Percentiles rank a stretch among this genome's conserved stretches.
Evolutionary conservation across 768 basidiomycete species (phyloP).

Genomic region (Sporobolomyces phaffii): DNA sequence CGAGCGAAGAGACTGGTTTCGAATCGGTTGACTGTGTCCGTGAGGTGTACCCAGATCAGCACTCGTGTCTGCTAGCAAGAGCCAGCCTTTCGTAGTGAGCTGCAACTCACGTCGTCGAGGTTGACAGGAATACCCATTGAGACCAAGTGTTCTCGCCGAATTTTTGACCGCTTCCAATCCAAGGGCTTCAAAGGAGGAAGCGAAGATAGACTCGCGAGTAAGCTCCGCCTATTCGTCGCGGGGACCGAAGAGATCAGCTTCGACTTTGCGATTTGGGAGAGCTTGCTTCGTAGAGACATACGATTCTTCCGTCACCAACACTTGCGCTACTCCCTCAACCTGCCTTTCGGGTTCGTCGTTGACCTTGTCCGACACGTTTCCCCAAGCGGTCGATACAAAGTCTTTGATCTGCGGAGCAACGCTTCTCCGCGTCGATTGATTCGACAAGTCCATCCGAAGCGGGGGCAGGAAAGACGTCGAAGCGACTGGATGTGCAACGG

Average conservation of each 20-base stretch:
- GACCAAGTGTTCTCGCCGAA: conserved; percentile 29
- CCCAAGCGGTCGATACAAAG: conserved; percentile 15
- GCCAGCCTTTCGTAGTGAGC: neutral
- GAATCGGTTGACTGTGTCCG: neutral
- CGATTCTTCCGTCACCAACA: conserved; percentile 27
- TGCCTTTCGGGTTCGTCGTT: conserved; percentile 34
- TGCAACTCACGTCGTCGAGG: conserved; percentile 32
- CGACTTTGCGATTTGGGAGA: neutral
- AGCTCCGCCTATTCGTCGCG: conserved; percentile 4
- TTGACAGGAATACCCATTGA: conserved; percentile 34
- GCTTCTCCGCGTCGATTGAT: neutral
- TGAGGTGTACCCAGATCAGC: no score
- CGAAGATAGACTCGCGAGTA: conserved; percentile 4
- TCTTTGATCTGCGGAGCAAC: conserved; percentile 18
- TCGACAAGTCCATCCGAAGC: conserved; percentile 5
- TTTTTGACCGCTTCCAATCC: conserved; percentile 33
- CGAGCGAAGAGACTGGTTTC: conserved; percentile 2
- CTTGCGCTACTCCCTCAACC: conserved; percentile 27
- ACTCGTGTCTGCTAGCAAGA: no score
- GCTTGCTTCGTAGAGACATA: no score
- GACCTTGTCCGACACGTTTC: neutral
- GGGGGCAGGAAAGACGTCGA: conserved; percentile 5
- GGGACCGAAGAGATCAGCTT: neutral
- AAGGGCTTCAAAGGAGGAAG: conserved; percentile 27
- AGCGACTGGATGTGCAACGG: neutral